Percentiles rank a stretch among this genome's conserved stretches.
phyloP scores from a whole-genome alignment of 2,329 filamentous ascomycete species.

The Penicillium sp. region DNA sequence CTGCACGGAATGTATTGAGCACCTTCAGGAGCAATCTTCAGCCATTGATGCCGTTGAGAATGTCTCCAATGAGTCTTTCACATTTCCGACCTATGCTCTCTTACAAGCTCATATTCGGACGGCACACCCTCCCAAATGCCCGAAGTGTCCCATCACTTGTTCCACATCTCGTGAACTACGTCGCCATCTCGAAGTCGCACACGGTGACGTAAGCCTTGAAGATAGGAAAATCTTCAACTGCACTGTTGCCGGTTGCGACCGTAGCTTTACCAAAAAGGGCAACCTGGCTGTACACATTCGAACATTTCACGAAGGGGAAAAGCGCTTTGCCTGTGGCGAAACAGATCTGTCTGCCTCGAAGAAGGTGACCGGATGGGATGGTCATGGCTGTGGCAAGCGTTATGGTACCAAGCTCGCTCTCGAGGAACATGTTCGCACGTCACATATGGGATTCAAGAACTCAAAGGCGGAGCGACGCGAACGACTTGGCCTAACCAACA shows the following conservation, averaged over 20 bases:
- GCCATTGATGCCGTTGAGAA: slow-evolving; percentile 31
- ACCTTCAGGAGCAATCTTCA: slow-evolving; percentile 46
- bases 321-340: slow-evolving; percentile 78
- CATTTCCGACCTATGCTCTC: slow-evolving; percentile 74
- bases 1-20: slow-evolving; percentile 73
- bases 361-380: slow-evolving; percentile 69
- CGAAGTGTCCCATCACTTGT: slow-evolving; percentile 74
- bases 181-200: slow-evolving; percentile 77
- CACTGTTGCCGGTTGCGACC: slow-evolving; percentile 70
- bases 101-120: slow-evolving; percentile 75
- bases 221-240: slow-evolving; percentile 72
- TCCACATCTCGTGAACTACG: slow-evolving; percentile 71
- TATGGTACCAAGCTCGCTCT: slow-evolving; percentile 80
- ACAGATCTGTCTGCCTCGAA: slow-evolving; percentile 64
- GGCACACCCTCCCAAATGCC: slow-evolving; percentile 74
- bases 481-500: slow-evolving; percentile 37
- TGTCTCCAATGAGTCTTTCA: slow-evolving; percentile 47
- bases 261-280: slow-evolving; percentile 80
- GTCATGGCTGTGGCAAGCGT: slow-evolving; percentile 72
- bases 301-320: slow-evolving; percentile 74
- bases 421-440: slow-evolving; percentile 82
- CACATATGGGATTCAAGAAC: slow-evolving; percentile 71
- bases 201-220: slow-evolving; percentile 65
- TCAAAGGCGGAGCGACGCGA: slow-evolving; percentile 48
- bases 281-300: slow-evolving; percentile 83